These are phyloP conservation scores for Maudiozyma barnettii DNA, from an alignment of 805 yeast genomes.

Conservation along the genomic window DNA sequence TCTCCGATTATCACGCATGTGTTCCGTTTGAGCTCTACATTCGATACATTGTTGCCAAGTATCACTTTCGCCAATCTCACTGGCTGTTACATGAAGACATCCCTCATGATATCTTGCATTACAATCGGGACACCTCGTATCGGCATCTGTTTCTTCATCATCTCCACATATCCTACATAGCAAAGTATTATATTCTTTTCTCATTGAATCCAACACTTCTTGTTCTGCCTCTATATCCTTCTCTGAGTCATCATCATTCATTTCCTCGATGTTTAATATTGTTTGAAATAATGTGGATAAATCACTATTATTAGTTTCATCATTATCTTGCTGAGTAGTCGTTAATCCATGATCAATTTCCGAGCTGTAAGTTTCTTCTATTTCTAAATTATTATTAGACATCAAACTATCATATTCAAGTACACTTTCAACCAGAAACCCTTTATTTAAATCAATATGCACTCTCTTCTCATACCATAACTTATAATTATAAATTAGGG, in stretches of 20 bases:
- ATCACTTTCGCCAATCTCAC: conserved; percentile 16
- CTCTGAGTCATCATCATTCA: conserved; percentile 1
- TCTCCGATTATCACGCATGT: not conserved
- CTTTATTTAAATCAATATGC: conserved; percentile 9
- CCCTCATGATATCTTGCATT: conserved; percentile 19
- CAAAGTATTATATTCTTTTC: not conserved
- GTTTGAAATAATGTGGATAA: not conserved
- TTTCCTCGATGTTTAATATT: conserved; percentile 1
- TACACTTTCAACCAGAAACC: conserved; percentile 7
- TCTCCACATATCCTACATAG: conserved; percentile 17
- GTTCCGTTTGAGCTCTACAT: conserved; percentile 6
- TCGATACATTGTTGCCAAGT: conserved; percentile 17
- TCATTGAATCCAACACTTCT: not conserved
- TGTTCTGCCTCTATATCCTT: conserved; percentile 4
- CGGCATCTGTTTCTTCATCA: conserved; percentile 5
- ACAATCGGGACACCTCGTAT: conserved; percentile 12
- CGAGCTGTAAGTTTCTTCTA: too few species aligned
- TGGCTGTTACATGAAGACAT: conserved; percentile 16
- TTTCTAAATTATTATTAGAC: not conserved
- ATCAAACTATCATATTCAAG: conserved; percentile 1
- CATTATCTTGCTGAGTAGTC: too few species aligned
- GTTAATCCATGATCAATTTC: not conserved
- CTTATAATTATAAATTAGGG: conserved; percentile 6
- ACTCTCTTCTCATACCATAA: conserved; percentile 2
- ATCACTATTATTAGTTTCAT: not conserved